Conservation (phyloP, 2,329 filamentous ascomycete genomes). For the Leptographium lundbergii region DNA sequence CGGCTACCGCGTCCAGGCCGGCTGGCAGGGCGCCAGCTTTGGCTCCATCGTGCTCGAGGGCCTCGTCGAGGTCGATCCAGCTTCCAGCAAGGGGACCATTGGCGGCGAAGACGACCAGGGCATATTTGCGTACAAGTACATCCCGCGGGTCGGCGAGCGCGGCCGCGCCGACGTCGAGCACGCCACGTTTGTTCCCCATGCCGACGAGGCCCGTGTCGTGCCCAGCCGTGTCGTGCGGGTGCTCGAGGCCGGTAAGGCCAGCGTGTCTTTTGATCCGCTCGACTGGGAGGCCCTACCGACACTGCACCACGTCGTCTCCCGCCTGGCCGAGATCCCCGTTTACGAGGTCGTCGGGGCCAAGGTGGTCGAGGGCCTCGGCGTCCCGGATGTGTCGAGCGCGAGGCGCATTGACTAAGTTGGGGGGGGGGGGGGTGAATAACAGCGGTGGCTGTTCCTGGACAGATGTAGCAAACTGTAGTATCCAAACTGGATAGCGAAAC, state of each 20-base stretch:
- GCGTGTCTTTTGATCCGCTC: conserved; percentile 32
- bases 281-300: conserved; percentile 46
- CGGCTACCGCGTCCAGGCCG: conserved; percentile 25
- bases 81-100: conserved; percentile 5
- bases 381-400: conserved; percentile 27
- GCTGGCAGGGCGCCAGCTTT: conserved; percentile 25
- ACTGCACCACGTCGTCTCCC: conserved; percentile 41
- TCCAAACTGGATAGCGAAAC: too few relatives aligned
- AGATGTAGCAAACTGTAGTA: too few relatives aligned
- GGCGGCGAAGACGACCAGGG: conserved; percentile 29
- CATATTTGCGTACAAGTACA: conserved; percentile 42
- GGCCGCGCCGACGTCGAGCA: conserved; percentile 43
- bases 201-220: conserved; percentile 21
- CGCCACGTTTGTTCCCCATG: conserved; percentile 25
- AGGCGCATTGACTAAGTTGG: neutral
- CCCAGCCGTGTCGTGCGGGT: conserved; percentile 19
- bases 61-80: conserved; percentile 10
- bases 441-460: too few relatives aligned
- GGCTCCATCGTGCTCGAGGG: conserved; percentile 10
- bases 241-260: conserved; percentile 26
- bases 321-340: conserved; percentile 41
- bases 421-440: too few relatives aligned
- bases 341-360: conserved; percentile 43
- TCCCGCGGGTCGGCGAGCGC: conserved; percentile 38
- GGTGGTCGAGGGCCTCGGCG: conserved; percentile 39